phyloP scores from a whole-genome alignment of 2,329 filamentous ascomycete species.

The Hymenoscyphus fructigenus region DNA sequence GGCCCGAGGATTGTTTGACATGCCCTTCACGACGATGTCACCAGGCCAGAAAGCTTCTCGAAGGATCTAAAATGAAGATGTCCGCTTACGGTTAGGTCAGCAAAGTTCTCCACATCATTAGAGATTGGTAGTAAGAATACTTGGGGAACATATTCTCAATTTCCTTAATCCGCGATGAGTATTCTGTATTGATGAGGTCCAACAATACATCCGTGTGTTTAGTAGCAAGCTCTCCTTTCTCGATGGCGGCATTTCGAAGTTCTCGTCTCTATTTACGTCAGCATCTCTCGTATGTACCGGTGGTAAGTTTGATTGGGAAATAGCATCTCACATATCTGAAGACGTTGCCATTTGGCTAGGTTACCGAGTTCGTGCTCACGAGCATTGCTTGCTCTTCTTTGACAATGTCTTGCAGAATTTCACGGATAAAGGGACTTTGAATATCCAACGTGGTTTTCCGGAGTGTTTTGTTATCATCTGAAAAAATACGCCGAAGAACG shows the following conservation, averaged over 20 bases:
- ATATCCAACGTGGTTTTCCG: too few relatives aligned
- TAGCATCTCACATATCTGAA: too few relatives aligned
- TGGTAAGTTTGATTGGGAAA: too few relatives aligned
- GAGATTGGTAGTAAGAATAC: not conserved
- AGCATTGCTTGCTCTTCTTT: too few relatives aligned
- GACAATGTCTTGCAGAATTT: too few relatives aligned
- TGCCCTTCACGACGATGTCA: not conserved
- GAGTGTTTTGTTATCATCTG: too few relatives aligned
- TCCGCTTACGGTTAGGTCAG: not conserved
- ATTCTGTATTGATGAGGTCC: not conserved
- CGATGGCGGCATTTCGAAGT: not conserved
- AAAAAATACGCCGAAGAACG: too few relatives aligned
- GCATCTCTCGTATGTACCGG: too few relatives aligned
- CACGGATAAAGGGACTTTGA: too few relatives aligned
- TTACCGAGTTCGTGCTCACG: too few relatives aligned
- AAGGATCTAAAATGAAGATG: not conserved
- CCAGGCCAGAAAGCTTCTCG: not conserved
- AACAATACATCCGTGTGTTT: not conserved
- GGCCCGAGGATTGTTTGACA: not conserved
- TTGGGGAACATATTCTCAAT: constrained; percentile 2
- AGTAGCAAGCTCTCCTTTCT: not conserved
- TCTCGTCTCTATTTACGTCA: too few relatives aligned
- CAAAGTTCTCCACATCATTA: not conserved
- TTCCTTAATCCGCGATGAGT: not conserved
- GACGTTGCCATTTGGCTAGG: too few relatives aligned